Conservation (phyloP, 1,284 basidiomycete species). For the Melampsora occidentalis region DNA sequence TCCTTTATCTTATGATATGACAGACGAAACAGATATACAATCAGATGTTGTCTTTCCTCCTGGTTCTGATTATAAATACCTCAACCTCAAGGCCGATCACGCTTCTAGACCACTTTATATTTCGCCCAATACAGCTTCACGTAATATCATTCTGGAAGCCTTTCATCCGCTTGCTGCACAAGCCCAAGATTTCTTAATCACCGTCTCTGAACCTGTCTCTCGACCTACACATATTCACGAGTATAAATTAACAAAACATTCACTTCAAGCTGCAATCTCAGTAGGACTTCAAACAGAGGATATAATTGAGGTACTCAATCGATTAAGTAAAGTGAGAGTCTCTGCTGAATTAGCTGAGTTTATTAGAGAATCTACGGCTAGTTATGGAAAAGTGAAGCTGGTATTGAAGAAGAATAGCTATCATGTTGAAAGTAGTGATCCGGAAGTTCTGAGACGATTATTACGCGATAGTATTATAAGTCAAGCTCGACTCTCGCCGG, state of each 20-base stretch:
- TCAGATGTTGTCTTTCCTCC: constrained; percentile 39
- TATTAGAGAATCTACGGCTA: constrained; percentile 84
- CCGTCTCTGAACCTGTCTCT: constrained; percentile 97
- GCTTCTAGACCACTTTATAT: constrained; percentile 88
- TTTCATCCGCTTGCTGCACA: constrained; percentile 96
- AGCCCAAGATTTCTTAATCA: constrained; percentile 96
- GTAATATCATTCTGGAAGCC: constrained; percentile 90
- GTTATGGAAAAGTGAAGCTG: constrained; percentile 94
- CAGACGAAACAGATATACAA: not conserved
- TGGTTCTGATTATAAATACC: constrained; percentile 69
- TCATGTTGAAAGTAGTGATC: constrained; percentile 87
- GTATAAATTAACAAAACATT: constrained; percentile 97
- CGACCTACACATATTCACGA: constrained; percentile 97
- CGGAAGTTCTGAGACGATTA: constrained; percentile 79
- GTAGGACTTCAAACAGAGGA: constrained; percentile 97
- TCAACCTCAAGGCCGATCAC: constrained; percentile 84
- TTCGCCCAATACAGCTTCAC: constrained; percentile 71
- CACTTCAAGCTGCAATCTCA: constrained; percentile 95
- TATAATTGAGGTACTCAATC: constrained; percentile 80
- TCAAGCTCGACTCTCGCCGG: constrained; percentile 62
- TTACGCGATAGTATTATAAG: constrained; percentile 81
- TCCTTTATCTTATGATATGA: not conserved
- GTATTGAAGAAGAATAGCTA: constrained; percentile 96
- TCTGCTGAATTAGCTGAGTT: constrained; percentile 75
- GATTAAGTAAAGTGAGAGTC: constrained; percentile 64